Evolutionary conservation across 345 rosid genomes (phyloP).

Genomic region (Syzygium aromaticum): DNA sequence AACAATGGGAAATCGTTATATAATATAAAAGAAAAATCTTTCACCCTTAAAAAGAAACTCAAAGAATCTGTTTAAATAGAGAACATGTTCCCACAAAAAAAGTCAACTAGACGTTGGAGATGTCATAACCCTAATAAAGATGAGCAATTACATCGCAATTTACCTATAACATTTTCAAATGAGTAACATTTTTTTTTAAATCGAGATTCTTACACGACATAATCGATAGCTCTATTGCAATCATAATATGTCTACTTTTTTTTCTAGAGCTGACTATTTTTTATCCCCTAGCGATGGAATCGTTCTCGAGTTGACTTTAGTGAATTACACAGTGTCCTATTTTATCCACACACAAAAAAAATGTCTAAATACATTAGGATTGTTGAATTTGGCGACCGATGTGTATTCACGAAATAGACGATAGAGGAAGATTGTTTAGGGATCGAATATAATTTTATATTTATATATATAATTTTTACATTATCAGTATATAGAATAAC

Average conservation of each 20-base stretch:
- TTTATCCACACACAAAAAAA: not conserved
- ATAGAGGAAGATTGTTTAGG: no score
- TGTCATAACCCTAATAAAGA: not conserved
- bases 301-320: not conserved
- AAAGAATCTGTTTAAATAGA: not conserved
- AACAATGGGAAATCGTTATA: not conserved
- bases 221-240: not conserved
- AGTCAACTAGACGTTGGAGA: not conserved
- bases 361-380: no score
- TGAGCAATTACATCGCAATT: not conserved
- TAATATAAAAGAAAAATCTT: not conserved
- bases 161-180: not conserved
- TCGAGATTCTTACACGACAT: not conserved
- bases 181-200: no score
- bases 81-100: not conserved
- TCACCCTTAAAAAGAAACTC: not conserved
- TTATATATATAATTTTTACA: no score
- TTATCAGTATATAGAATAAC: not conserved
- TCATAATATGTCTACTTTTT: not conserved
- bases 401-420: no score
- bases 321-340: not conserved
- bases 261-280: not conserved
- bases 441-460: no score
- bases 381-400: no score
- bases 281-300: not conserved